A percentile compares a stretch with the other conserved stretches of the same genome.
phyloP scores from a whole-genome alignment of 208 protist species.

The Leptomonas pyrrhocoris region DNA sequence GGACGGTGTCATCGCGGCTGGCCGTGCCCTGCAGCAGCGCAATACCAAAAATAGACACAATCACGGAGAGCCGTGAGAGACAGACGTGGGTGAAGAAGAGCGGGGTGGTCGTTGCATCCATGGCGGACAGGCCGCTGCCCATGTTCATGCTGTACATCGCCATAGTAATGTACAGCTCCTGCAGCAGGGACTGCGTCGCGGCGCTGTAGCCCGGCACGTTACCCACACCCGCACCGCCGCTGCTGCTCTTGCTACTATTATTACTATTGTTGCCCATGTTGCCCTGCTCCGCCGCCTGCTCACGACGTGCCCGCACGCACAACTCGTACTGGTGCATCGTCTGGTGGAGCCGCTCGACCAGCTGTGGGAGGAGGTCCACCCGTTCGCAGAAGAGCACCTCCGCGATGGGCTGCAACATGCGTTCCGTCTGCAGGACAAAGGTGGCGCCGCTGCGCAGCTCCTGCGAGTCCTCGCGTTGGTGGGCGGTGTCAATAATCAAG shows the following conservation, averaged over 20 bases:
- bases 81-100: conserved; percentile 79
- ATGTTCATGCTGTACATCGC: conserved; percentile 48
- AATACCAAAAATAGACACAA: conserved; percentile 83
- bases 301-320: conserved; percentile 58
- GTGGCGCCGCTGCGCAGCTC: conserved; percentile 69
- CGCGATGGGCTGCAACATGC: conserved; percentile 74
- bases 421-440: conserved; percentile 80
- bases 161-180: conserved; percentile 52
- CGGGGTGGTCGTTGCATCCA: conserved; percentile 14
- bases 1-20: conserved; percentile 44
- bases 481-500: conserved; percentile 70
- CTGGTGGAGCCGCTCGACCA: conserved; percentile 49
- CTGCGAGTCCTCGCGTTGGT: conserved; percentile 67
- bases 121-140: not conserved
- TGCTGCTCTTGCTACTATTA: not conserved
- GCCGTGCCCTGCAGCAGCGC: conserved; percentile 59
- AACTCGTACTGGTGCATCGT: conserved; percentile 69
- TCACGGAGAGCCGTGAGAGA: conserved; percentile 83
- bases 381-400: conserved; percentile 82
- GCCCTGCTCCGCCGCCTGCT: conserved; percentile 13
- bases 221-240: conserved; percentile 1
- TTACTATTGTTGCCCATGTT: not conserved
- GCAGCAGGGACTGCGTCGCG: conserved; percentile 14
- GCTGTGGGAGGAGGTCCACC: conserved; percentile 52
- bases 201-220: too few species aligned